Percentiles rank a stretch among this genome's conserved stretches.
phyloP scores from a whole-genome alignment of 2,329 filamentous ascomycete genomes.

The Pseudogymnoascus sp. region DNA sequence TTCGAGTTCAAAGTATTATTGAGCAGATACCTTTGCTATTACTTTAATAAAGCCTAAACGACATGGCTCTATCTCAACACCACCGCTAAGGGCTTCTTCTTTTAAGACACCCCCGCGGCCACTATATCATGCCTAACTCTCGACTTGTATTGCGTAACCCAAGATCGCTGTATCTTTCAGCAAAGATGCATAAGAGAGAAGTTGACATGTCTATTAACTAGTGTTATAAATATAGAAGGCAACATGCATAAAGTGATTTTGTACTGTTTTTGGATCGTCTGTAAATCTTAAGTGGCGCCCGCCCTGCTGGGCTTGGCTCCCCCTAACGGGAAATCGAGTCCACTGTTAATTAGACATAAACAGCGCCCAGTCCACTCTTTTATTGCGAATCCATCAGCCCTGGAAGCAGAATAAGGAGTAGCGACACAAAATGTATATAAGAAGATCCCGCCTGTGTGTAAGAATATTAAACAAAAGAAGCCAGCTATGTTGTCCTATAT shows the following conservation, averaged over 20 bases:
- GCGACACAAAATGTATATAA: neutral
- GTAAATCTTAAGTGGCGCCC: neutral
- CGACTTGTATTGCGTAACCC: neutral
- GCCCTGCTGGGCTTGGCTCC: neutral
- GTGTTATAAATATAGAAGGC: neutral
- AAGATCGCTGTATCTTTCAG: neutral
- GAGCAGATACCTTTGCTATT: neutral
- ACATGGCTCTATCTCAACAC: neutral
- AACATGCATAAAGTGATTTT: neutral
- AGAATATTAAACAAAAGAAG: neutral
- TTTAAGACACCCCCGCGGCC: neutral
- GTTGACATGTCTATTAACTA: neutral
- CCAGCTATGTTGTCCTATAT: neutral
- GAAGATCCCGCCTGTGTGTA: neutral
- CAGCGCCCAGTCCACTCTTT: neutral
- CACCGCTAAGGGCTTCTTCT: neutral
- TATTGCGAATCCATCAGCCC: neutral
- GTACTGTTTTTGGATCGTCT: neutral
- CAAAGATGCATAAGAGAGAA: neutral
- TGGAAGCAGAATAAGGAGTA: neutral
- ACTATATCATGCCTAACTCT: neutral
- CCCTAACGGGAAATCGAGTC: neutral
- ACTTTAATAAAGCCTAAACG: neutral
- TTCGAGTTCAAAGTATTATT: neutral
- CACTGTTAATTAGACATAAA: neutral